Evolutionary conservation across 2,329 filamentous ascomycete species (phyloP), one percentile per base, ranked within the genome.

Genomic region (Claviceps arundinis): DNA sequence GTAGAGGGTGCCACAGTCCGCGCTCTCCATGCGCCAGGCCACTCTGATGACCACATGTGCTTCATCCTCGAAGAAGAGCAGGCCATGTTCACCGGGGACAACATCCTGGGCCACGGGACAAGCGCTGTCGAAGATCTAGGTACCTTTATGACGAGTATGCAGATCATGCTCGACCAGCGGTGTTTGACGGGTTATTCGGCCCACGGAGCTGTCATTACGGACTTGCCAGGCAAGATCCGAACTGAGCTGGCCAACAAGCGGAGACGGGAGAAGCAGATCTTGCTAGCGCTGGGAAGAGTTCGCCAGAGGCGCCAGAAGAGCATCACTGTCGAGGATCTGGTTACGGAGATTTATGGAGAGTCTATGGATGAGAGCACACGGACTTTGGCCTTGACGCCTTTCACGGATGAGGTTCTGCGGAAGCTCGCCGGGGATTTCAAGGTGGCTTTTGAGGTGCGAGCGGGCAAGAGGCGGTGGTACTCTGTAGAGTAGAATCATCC

Each of bases 1-100:
- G 72, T 73, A 1, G 60, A 65, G 14, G 80, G 80, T 7, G 78
- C 76, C 0, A 85, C 79, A 0, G 62, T 89, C 42, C 73, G 68
- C 19, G 84, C 84, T 0, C 70, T 81, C 22, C 72, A 84, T 64
- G 81, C 77, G 2, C 85, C 85, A 0, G 85, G 86, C 0, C 85
- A 90, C 64, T 80, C 85, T 0, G 68, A 68, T 2, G 85, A 89
- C 61, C 85, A 89, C 66, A 81, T 85, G 75, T 78, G 62, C 8
- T 67, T 86, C 17, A 63, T 85, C 1, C 75, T 82, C 50, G 61
- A 60, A 14, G 82, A 87, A 59, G 81, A 87, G 58, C 73, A 80
- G 55, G 80, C 82, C 16, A 74, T 88, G 62, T 87, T 89, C 64
- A 87, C 84, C 0, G 85, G 81, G 3, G 85, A 89, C 65, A 88